These are phyloP conservation scores for Stachybotrys chartarum DNA, from an alignment of 2,329 filamentous ascomycete genomes.

Conservation along the genomic window DNA sequence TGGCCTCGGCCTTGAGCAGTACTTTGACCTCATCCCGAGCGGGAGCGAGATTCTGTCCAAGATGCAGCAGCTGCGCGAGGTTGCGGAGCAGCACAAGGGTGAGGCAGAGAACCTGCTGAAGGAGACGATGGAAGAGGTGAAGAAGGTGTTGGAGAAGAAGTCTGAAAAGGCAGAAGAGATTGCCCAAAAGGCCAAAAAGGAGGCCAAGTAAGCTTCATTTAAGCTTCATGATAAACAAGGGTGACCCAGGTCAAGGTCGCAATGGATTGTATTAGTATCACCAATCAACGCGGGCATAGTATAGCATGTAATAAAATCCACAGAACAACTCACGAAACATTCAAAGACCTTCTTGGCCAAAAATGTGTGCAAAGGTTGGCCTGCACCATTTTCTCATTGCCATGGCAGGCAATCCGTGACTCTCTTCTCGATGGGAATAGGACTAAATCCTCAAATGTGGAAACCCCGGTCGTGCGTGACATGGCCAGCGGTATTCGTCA, in stretches of 20 bases:
- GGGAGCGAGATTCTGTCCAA: slow-evolving; percentile 59
- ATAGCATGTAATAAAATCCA: too few species aligned
- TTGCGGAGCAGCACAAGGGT: slow-evolving; percentile 59
- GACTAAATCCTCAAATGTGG: too few species aligned
- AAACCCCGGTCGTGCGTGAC: too few species aligned
- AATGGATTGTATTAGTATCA: background rate
- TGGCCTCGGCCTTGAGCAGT: slow-evolving; percentile 48
- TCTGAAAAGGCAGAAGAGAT: slow-evolving; percentile 51
- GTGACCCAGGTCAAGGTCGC: background rate
- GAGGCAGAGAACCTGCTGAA: slow-evolving; percentile 64
- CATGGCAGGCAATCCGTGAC: too few species aligned
- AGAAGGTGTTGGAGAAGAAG: slow-evolving; percentile 56
- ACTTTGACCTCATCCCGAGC: slow-evolving; percentile 58
- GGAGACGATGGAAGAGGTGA: slow-evolving; percentile 61
- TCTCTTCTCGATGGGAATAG: too few species aligned
- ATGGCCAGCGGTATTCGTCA: too few species aligned
- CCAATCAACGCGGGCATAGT: too few species aligned
- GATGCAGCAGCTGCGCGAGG: slow-evolving; percentile 55
- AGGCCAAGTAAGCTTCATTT: slow-evolving; percentile 25
- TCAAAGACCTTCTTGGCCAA: too few species aligned
- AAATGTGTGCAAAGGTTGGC: too few species aligned
- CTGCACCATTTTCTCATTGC: too few species aligned
- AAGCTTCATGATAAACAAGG: background rate
- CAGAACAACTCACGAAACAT: too few species aligned
- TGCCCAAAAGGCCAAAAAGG: slow-evolving; percentile 45